phyloP scores from a whole-genome alignment of 352 stramenopile species.

The Phytophthora uliginosa region DNA sequence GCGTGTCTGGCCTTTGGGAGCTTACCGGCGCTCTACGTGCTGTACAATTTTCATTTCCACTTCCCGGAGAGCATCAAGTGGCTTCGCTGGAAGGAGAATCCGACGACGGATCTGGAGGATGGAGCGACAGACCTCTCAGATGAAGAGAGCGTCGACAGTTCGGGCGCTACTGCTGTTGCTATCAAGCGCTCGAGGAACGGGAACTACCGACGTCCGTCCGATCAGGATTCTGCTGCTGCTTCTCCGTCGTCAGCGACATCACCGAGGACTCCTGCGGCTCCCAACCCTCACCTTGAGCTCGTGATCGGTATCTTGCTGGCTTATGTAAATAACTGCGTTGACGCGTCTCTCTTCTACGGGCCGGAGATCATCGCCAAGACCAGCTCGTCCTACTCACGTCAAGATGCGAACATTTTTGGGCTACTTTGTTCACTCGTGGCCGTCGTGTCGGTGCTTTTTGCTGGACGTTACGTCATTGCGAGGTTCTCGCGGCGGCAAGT shows the following conservation, averaged over 20 bases:
- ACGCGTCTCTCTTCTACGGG: conserved; percentile 90
- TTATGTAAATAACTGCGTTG: conserved; percentile 91
- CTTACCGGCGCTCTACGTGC: conserved; percentile 78
- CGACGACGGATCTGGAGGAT: conserved; percentile 58
- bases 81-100: conserved; percentile 76
- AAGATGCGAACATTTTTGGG: conserved; percentile 83
- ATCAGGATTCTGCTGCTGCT: conserved; percentile 16
- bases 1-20: conserved; percentile 78
- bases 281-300: conserved; percentile 67
- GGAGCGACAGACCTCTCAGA: conserved; percentile 38
- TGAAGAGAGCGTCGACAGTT: conserved; percentile 42
- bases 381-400: conserved; percentile 59
- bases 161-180: not conserved
- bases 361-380: conserved; percentile 86
- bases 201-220: conserved; percentile 23
- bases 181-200: conserved; percentile 33
- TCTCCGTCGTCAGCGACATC: conserved; percentile 16
- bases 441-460: conserved; percentile 74
- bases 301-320: conserved; percentile 81
- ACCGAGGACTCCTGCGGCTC: conserved; percentile 2
- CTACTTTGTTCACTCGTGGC: conserved; percentile 77
- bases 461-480: conserved; percentile 75
- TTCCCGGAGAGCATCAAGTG: conserved; percentile 87
- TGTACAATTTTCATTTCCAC: conserved; percentile 79
- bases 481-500: conserved; percentile 71